Evolutionary conservation across 2,329 filamentous ascomycete genomes (phyloP), one percentile per base, ranked within the genome.

Genomic region (Botrytis cinerea): DNA sequence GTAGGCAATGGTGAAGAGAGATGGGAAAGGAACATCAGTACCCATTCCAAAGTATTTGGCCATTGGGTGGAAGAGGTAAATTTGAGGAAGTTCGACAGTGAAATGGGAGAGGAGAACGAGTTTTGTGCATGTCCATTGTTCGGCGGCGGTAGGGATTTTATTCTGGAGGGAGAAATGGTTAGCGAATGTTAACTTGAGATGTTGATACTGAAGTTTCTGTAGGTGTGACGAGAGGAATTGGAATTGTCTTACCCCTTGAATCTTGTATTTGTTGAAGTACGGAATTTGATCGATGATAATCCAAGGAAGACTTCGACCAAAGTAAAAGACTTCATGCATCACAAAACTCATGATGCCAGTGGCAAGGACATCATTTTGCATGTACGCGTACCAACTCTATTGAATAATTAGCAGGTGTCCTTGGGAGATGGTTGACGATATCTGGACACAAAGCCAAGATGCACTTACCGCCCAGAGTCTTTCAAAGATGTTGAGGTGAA

Each of bases 41-140:
- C 91, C 87, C 84, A 99, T 92, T 80, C 96, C 96, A 82, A 94
- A 95, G 84, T 90, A 97, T 82, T 95, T 93, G 74, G 95, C 95
- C 86, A 98, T 90, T 45, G 96, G 96, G 86, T 99, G 96, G 89
- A 99, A 99, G 80, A 98, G 89, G 95, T 95, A 98, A 83, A 98
- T 98, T 84, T 98, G 96, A 75, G 96, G 96, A 54, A 99, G 89
- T 84, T 99, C 96, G 83, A 98, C 96, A 78, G 96, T 98, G 84
- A 98, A 97, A 84, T 99, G 96, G 82, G 91, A 95, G 80, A 98
- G 86, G 77, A 99, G 92, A 76, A 99, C 96, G 78, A 98, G 91
- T 82, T 90, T 91, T 74, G 96, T 95, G 85, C 96, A 99, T 81
- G 95, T 90, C 90, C 93, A 97, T 84, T 99, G 96, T 83, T 99